Conservation (phyloP, 768 basidiomycete species). For the Trametes punicea region DNA sequence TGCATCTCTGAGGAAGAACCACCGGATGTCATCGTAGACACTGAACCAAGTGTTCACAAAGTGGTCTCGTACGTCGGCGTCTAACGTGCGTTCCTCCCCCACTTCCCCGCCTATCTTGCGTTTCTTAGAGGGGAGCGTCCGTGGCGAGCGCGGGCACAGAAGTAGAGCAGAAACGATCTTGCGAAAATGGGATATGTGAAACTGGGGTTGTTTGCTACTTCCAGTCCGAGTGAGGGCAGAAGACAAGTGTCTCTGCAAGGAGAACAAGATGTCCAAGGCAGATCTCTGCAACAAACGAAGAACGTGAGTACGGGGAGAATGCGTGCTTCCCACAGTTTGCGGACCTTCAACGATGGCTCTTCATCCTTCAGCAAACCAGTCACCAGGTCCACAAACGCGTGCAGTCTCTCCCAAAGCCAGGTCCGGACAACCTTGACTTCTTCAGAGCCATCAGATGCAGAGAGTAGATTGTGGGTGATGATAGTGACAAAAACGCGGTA, state of each 20-base stretch:
- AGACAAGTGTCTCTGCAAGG: slow-evolving; percentile 22
- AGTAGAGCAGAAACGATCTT: slow-evolving; percentile 60
- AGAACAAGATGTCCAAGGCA: slow-evolving; percentile 17
- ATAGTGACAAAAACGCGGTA: slow-evolving; percentile 74
- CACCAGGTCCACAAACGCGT: slow-evolving; percentile 67
- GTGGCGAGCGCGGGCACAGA: slow-evolving; percentile 52
- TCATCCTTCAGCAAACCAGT: slow-evolving; percentile 70
- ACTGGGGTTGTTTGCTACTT: slow-evolving; percentile 40
- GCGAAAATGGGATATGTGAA: slow-evolving; percentile 66
- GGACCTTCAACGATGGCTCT: slow-evolving; percentile 70
- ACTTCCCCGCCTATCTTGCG: slow-evolving; percentile 14
- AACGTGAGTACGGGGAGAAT: neutral
- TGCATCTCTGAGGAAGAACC: slow-evolving; percentile 84
- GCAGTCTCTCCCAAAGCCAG: slow-evolving; percentile 79
- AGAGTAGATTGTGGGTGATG: slow-evolving; percentile 56
- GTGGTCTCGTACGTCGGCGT: slow-evolving; percentile 56
- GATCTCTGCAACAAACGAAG: slow-evolving; percentile 1
- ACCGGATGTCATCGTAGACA: slow-evolving; percentile 79
- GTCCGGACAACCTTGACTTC: slow-evolving; percentile 58
- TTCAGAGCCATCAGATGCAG: slow-evolving; percentile 42
- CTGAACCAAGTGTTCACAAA: slow-evolving; percentile 75
- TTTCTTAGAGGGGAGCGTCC: slow-evolving; percentile 20
- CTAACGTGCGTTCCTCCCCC: slow-evolving; percentile 38
- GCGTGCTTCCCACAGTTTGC: slow-evolving; percentile 28
- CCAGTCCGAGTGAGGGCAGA: slow-evolving; percentile 11